Conservation (phyloP, 495 filamentous ascomycete genomes). For the Bryoglossum gracile region DNA sequence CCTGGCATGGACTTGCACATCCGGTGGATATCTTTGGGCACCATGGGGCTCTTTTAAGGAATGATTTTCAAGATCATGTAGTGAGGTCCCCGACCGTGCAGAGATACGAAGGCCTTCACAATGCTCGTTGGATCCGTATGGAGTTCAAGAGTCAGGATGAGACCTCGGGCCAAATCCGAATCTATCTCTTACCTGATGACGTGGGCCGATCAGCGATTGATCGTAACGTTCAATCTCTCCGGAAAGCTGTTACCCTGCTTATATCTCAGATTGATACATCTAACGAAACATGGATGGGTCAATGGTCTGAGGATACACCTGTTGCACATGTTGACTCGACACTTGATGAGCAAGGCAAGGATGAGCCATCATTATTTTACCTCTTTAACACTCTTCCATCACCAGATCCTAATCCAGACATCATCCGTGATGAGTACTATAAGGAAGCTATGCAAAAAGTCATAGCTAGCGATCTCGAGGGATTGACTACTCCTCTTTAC, state of each 20-base stretch:
- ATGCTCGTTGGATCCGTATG: conserved; percentile 36
- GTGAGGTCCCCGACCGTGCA: conserved; percentile 25
- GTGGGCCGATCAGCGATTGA: conserved; percentile 44
- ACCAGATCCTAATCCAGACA: conserved; percentile 50
- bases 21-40: conserved; percentile 9
- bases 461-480: conserved; percentile 45
- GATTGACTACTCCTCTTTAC: conserved; percentile 63
- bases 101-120: conserved; percentile 26
- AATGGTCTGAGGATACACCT: conserved; percentile 9
- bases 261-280: conserved; percentile 53
- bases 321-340: conserved; percentile 9
- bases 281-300: conserved; percentile 47
- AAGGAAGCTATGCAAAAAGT: conserved; percentile 56
- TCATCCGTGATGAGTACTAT: conserved; percentile 47
- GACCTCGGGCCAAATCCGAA: conserved; percentile 35
- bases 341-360: conserved; percentile 7
- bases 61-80: conserved; percentile 27
- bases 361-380: conserved; percentile 63
- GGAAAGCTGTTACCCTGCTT: conserved; percentile 41
- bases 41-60: conserved; percentile 1
- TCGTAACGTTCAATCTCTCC: conserved; percentile 34
- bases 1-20: conserved; percentile 16
- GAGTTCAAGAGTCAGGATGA: conserved; percentile 25
- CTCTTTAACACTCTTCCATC: conserved; percentile 82
- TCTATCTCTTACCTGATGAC: conserved; percentile 65